Percentiles rank a stretch among this genome's conserved stretches.
These are phyloP conservation scores for Glycine latifolia DNA, from an alignment of 306 rosid genomes.

Conservation along the genomic window DNA sequence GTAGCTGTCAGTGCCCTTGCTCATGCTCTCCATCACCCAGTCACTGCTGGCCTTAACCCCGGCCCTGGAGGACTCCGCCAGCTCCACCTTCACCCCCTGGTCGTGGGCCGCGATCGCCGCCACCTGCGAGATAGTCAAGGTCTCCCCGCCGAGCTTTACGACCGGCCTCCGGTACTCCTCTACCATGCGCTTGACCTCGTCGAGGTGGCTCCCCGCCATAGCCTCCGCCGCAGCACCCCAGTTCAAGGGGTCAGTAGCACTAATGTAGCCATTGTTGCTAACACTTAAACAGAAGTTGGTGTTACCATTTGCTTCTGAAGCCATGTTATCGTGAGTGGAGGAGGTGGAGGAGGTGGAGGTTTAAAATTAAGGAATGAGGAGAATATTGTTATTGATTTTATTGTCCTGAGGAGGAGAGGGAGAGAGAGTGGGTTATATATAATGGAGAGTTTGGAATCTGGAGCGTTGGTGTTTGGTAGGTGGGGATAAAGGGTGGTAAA, in stretches of 20 bases:
- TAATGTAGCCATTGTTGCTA: not conserved
- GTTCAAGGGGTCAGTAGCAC: slow-evolving; percentile 56
- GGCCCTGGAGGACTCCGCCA: slow-evolving; percentile 67
- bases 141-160: slow-evolving; percentile 73
- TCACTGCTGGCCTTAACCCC: slow-evolving; percentile 93
- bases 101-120: slow-evolving; percentile 72
- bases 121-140: slow-evolving; percentile 77
- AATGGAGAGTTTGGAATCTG: not conserved
- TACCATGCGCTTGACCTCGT: slow-evolving; percentile 95
- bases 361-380: not conserved
- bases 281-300: too few relatives aligned
- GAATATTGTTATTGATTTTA: slow-evolving; percentile 28
- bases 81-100: slow-evolving; percentile 62
- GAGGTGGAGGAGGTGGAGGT: not conserved
- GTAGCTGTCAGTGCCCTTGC: slow-evolving; percentile 78
- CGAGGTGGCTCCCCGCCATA: slow-evolving; percentile 73
- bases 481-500: slow-evolving; percentile 60
- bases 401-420: slow-evolving; percentile 39
- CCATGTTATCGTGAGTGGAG: slow-evolving; percentile 45
- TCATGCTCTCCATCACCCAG: slow-evolving; percentile 90
- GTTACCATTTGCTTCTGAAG: slow-evolving; percentile 20
- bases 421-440: slow-evolving; percentile 50
- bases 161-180: slow-evolving; percentile 69
- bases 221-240: slow-evolving; percentile 77
- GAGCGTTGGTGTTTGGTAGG: slow-evolving; percentile 60